Evolutionary conservation across 306 rosid genomes (phyloP), one percentile per base, ranked within the genome.

Genomic region (Prinsepia uniflora): DNA sequence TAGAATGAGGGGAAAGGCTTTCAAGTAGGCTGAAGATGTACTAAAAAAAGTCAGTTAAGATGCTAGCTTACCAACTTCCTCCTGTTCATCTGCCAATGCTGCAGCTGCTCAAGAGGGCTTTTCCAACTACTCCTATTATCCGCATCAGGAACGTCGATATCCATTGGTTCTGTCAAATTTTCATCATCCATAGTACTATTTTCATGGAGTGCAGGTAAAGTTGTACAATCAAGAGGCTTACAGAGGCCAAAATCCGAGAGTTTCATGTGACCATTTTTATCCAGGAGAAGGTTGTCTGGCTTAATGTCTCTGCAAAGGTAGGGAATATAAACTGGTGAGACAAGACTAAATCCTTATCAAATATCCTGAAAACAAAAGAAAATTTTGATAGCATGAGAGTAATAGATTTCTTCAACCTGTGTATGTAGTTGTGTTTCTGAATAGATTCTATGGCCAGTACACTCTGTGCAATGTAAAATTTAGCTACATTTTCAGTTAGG

Each of bases 201-300:
- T 86, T 90, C 98, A 86, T 94, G 96, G 82, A 94, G 88, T 72
- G 94, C 85, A 75, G 97, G 83, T 82, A 95, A 79, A 82, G 96
- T 84, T 68, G 80, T 79, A 84, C 96, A 90, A 82, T 94, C 95
- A 46, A 94, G 91, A 74, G 98, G 98, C 86, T 94, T 94, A 78
- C 98, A 94, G 59, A 94, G 98, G 65, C 98, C 98, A 68, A 94
- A 94, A 87, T 94, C 98, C 30, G 98, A 94, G 81, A 94, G 98
- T 84, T 94, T 94, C 98, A 94, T 94, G 81, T 94, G 97, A 53
- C 98, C 98, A 52, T 79, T 84, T 86, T 83, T 94, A 81, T 94
- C 98, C 79, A 94, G 73, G 58, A 94, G 94, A 78, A 94, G 89
- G 83, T 94, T 94, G 82, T 94, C 98, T 14, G 98, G 98, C 81